These are phyloP conservation scores for Physaria fendleri DNA, from an alignment of 345 rosid species.

Conservation along the genomic window DNA sequence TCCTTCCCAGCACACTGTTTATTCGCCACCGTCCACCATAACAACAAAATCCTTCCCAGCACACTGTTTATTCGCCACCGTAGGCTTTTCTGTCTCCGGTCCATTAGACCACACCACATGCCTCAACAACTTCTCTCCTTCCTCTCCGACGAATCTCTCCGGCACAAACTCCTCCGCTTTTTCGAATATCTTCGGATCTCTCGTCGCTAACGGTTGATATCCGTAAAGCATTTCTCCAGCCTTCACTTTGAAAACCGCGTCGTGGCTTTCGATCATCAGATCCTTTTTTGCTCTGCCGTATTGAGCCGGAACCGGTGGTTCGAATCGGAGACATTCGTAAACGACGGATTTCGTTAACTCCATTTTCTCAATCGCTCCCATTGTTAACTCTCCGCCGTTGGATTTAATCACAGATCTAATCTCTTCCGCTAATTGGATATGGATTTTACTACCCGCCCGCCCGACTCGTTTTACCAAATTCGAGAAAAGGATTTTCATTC, in stretches of 20 bases:
- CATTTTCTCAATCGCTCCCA: conserved; percentile 73
- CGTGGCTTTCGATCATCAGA: conserved; percentile 69
- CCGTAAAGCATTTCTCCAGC: conserved; percentile 83
- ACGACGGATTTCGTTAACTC: conserved; percentile 72
- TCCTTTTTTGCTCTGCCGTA: conserved; percentile 69
- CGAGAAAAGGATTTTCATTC: conserved; percentile 64
- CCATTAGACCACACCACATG: conserved; percentile 94
- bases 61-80: conserved; percentile 67
- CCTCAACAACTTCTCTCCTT: conserved; percentile 58
- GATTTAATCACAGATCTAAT: conserved; percentile 56
- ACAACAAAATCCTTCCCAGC: conserved; percentile 96
- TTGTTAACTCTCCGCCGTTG: conserved; percentile 61
- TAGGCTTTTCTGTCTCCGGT: conserved; percentile 60
- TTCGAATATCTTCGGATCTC: conserved; percentile 68
- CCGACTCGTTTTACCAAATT: conserved; percentile 62
- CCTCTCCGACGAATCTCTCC: conserved; percentile 67
- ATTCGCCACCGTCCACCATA: conserved; percentile 45
- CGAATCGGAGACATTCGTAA: conserved; percentile 73
- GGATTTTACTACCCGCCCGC: conserved; percentile 54
- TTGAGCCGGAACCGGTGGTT: conserved; percentile 77
- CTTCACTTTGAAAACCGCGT: conserved; percentile 61
- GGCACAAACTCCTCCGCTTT: conserved; percentile 67
- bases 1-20: conserved; percentile 96
- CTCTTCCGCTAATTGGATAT: conserved; percentile 59
- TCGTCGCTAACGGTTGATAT: conserved; percentile 78